Percentiles rank a stretch among this genome's conserved stretches.
These are phyloP conservation scores for Taiozyma sp. DNA, from an alignment of 1,139 yeast species.

Conservation along the genomic window DNA sequence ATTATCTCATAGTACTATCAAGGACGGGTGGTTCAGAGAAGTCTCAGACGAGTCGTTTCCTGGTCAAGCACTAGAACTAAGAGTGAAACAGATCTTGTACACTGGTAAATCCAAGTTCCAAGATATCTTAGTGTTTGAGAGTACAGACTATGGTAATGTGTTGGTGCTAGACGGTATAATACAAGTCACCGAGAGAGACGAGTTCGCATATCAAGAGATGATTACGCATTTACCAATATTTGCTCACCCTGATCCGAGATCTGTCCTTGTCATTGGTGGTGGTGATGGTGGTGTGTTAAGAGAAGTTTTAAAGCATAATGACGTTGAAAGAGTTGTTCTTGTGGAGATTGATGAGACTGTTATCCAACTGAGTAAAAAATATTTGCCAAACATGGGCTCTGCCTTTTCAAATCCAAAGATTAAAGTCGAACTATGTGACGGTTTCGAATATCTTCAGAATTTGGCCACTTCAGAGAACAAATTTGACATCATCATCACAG, in stretches of 20 bases:
- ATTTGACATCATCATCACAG: slow-evolving; percentile 89
- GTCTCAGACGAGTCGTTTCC: slow-evolving; percentile 88
- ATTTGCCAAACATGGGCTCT: slow-evolving; percentile 76
- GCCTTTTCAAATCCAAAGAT: slow-evolving; percentile 71
- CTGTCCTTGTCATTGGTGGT: slow-evolving; percentile 87
- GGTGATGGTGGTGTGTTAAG: slow-evolving; percentile 97
- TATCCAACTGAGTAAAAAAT: slow-evolving; percentile 67
- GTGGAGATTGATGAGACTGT: slow-evolving; percentile 93
- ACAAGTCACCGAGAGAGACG: slow-evolving; percentile 88
- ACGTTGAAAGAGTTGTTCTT: slow-evolving; percentile 67
- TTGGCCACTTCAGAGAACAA: slow-evolving; percentile 30
- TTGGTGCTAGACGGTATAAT: slow-evolving; percentile 82
- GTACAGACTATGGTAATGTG: slow-evolving; percentile 77
- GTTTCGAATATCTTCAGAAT: slow-evolving; percentile 70
- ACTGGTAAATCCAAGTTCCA: slow-evolving; percentile 76
- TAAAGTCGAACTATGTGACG: slow-evolving; percentile 76
- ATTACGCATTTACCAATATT: slow-evolving; percentile 76
- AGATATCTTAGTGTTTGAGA: slow-evolving; percentile 67
- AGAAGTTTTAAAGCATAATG: slow-evolving; percentile 74
- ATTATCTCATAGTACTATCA: slow-evolving; percentile 22
- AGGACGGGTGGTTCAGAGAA: slow-evolving; percentile 92
- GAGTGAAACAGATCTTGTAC: slow-evolving; percentile 73
- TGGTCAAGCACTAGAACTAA: slow-evolving; percentile 89
- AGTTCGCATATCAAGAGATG: slow-evolving; percentile 87
- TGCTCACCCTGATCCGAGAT: slow-evolving; percentile 69